phyloP scores from a whole-genome alignment of 805 yeast genomes.

The Yamadazyma sp. region DNA sequence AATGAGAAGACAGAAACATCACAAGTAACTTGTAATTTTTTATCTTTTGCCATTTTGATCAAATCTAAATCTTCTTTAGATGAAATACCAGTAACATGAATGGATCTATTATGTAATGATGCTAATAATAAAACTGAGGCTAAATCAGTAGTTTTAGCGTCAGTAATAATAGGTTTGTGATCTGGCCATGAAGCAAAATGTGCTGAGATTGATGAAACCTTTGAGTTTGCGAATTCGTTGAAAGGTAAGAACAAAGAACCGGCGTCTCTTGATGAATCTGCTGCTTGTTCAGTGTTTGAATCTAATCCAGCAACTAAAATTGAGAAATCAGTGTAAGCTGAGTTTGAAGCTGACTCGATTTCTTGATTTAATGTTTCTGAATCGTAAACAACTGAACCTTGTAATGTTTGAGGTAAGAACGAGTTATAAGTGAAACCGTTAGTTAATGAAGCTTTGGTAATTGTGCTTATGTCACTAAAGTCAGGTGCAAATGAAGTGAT shows the following conservation, averaged over 20 bases:
- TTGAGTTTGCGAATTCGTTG: constrained; percentile 63
- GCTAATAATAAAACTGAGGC: constrained; percentile 92
- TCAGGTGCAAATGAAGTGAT: constrained; percentile 77
- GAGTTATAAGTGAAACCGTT: constrained; percentile 89
- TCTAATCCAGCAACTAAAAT: constrained; percentile 82
- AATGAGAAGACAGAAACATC: constrained; percentile 82
- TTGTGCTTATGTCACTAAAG: constrained; percentile 61
- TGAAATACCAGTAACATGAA: constrained; percentile 86
- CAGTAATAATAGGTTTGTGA: constrained; percentile 81
- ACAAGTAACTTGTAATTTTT: constrained; percentile 79
- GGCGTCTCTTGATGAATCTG: constrained; percentile 60
- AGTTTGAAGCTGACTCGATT: constrained; percentile 49
- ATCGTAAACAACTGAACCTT: constrained; percentile 64
- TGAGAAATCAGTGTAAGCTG: constrained; percentile 78
- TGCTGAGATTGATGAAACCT: constrained; percentile 73
- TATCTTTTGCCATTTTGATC: constrained; percentile 80
- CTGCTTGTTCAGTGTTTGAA: constrained; percentile 58
- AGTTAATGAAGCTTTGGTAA: constrained; percentile 68
- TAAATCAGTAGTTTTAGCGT: constrained; percentile 85
- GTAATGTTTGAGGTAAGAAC: constrained; percentile 66
- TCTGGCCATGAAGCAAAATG: constrained; percentile 85
- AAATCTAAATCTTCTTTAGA: constrained; percentile 78
- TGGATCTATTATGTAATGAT: constrained; percentile 76
- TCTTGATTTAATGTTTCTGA: constrained; percentile 64
- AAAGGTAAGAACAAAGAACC: constrained; percentile 82